Evolutionary conservation across 768 basidiomycete species (phyloP).

Genomic region (Tulasnella sp.): DNA sequence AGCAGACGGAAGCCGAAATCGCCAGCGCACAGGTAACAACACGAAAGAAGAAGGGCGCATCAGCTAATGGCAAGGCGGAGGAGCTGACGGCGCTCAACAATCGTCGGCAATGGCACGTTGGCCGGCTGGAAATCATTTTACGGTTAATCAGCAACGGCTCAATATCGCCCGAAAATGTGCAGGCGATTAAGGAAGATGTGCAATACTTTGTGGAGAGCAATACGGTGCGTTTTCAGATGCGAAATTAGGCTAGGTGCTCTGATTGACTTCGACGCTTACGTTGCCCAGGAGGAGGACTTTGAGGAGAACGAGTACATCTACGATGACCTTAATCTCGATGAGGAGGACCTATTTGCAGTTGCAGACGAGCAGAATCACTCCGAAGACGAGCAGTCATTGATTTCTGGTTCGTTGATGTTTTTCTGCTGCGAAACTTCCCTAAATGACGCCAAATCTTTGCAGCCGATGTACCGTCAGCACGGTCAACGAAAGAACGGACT

Average conservation of each 20-base stretch:
- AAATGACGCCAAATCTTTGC: background rate
- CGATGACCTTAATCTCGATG: constrained; percentile 95
- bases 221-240: constrained; percentile 61
- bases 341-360: constrained; percentile 82
- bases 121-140: constrained; percentile 88
- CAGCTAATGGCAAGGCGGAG: constrained; percentile 67
- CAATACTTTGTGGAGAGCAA: constrained; percentile 96
- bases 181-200: constrained; percentile 88
- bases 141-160: constrained; percentile 94
- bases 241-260: constrained; percentile 29
- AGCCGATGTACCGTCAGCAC: constrained; percentile 61
- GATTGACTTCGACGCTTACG: constrained; percentile 7
- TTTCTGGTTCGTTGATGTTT: constrained; percentile 39
- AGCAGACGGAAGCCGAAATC: constrained; percentile 92
- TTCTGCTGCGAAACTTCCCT: background rate
- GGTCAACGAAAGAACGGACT: constrained; percentile 62
- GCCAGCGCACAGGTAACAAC: constrained; percentile 74
- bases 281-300: constrained; percentile 86
- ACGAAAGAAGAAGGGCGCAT: constrained; percentile 81
- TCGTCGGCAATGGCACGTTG: constrained; percentile 93
- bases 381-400: constrained; percentile 67
- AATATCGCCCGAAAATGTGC: constrained; percentile 77
- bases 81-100: constrained; percentile 90
- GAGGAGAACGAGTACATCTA: constrained; percentile 98
- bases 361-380: constrained; percentile 74